Conservation (phyloP, 2,329 filamentous ascomycete species). For the Cadophora malorum region DNA sequence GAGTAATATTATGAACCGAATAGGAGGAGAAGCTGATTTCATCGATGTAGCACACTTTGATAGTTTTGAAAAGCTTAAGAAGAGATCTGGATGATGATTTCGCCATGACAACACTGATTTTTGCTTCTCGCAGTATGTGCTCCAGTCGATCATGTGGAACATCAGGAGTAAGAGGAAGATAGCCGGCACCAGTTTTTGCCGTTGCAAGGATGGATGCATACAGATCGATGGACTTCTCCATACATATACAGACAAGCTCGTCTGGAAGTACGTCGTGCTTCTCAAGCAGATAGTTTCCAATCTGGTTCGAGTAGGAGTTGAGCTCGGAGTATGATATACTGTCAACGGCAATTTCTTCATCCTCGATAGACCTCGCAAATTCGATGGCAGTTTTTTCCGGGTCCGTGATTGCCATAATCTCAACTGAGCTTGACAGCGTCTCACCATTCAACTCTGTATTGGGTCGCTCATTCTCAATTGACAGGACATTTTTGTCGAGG, state of each 20-base stretch:
- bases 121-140: slow-evolving; percentile 67
- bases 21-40: slow-evolving; percentile 36
- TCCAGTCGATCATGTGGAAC: slow-evolving; percentile 67
- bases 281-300: slow-evolving; percentile 63
- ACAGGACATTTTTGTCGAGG: slow-evolving; percentile 34
- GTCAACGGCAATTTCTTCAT: slow-evolving; percentile 46
- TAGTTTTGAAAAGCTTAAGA: slow-evolving; percentile 30
- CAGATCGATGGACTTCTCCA: slow-evolving; percentile 77
- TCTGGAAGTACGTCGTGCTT: slow-evolving; percentile 54
- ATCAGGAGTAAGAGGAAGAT: slow-evolving; percentile 79
- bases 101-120: slow-evolving; percentile 55
- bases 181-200: slow-evolving; percentile 77
- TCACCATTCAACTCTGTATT: slow-evolving; percentile 24
- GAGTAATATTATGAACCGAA: slow-evolving; percentile 33
- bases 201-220: slow-evolving; percentile 78
- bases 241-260: slow-evolving; percentile 72
- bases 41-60: slow-evolving; percentile 43
- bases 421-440: slow-evolving; percentile 42
- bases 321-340: slow-evolving; percentile 69
- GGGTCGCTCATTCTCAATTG: slow-evolving; percentile 41
- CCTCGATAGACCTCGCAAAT: slow-evolving; percentile 61
- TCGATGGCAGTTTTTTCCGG: slow-evolving; percentile 67
- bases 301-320: slow-evolving; percentile 66
- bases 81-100: slow-evolving; percentile 41
- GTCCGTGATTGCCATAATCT: slow-evolving; percentile 42